These are phyloP conservation scores for Colletotrichum phormii DNA, from an alignment of 2,329 filamentous ascomycete species.

Conservation along the genomic window DNA sequence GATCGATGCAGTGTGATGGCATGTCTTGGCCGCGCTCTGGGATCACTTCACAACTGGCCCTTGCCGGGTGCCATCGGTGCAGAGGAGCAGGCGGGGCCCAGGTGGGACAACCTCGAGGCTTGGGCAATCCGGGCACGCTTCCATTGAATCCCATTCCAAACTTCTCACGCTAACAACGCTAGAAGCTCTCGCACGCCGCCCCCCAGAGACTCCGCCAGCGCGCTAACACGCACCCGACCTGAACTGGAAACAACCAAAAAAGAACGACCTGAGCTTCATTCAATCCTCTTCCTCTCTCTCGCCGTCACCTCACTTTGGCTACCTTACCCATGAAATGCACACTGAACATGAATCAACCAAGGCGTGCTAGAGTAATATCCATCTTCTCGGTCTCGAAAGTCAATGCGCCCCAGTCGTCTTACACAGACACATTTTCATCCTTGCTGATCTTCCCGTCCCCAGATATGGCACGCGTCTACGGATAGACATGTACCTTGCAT, in stretches of 20 bases:
- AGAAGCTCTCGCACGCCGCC: constrained; percentile 10
- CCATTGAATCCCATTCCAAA: not conserved
- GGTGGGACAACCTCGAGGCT: not conserved
- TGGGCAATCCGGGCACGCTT: not conserved
- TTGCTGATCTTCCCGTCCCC: not conserved
- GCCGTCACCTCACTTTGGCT: not conserved
- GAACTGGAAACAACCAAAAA: constrained; percentile 32
- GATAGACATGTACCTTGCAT: not conserved
- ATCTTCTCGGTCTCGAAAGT: not conserved
- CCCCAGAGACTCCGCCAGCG: not conserved
- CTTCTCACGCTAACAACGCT: constrained; percentile 2
- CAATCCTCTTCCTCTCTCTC: not conserved
- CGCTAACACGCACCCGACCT: constrained; percentile 22
- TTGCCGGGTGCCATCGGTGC: not conserved
- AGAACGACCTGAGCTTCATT: constrained; percentile 12
- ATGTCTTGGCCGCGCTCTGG: not conserved
- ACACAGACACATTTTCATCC: not conserved
- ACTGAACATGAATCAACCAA: too few species aligned
- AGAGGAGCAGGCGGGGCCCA: not conserved
- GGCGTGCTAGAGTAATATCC: not conserved
- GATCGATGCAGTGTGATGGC: constrained; percentile 7
- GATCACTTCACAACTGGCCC: not conserved
- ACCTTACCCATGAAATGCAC: too few species aligned
- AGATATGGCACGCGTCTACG: not conserved
- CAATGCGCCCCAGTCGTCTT: not conserved